Evolutionary conservation across 345 rosid species (phyloP).

Genomic region (Lepidium aucheri): DNA sequence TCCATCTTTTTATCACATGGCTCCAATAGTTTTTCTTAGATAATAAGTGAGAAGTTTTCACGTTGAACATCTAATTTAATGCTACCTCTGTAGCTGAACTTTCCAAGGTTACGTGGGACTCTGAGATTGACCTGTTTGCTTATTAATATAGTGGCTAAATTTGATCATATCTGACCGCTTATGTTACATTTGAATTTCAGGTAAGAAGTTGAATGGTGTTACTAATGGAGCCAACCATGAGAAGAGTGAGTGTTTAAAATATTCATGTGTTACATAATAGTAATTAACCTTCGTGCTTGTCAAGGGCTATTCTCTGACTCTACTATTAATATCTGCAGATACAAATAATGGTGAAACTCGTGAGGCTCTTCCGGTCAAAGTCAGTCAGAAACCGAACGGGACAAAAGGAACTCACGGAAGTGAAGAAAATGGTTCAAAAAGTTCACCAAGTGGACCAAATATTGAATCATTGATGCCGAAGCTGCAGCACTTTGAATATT

Average conservation of each 20-base stretch:
- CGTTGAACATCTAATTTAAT: not conserved
- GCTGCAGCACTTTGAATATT: conserved; percentile 69
- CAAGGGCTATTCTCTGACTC: not conserved
- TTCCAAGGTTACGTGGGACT: not conserved
- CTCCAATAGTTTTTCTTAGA: conserved; percentile 1
- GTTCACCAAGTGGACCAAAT: conserved; percentile 58
- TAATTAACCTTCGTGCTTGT: not conserved
- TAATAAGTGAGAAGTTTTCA: not conserved
- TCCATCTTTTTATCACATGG: not conserved
- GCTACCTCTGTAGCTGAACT: not conserved
- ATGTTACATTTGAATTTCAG: conserved; percentile 22
- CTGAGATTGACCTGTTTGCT: not conserved
- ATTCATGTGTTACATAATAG: not conserved
- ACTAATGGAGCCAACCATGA: conserved; percentile 32
- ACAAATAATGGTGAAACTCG: conserved; percentile 31
- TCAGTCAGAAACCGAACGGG: conserved; percentile 43
- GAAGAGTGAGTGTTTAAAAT: conserved; percentile 28
- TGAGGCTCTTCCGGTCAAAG: conserved; percentile 27
- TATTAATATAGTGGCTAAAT: not conserved
- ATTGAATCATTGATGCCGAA: conserved; percentile 93
- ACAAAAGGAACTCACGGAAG: conserved; percentile 36
- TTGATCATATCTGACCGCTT: not conserved
- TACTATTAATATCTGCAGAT: conserved; percentile 31
- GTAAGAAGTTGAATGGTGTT: conserved; percentile 36
- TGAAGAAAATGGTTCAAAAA: conserved; percentile 44